These are phyloP conservation scores for Madurella mycetomatis DNA, from an alignment of 2,329 filamentous ascomycete species.

Conservation along the genomic window DNA sequence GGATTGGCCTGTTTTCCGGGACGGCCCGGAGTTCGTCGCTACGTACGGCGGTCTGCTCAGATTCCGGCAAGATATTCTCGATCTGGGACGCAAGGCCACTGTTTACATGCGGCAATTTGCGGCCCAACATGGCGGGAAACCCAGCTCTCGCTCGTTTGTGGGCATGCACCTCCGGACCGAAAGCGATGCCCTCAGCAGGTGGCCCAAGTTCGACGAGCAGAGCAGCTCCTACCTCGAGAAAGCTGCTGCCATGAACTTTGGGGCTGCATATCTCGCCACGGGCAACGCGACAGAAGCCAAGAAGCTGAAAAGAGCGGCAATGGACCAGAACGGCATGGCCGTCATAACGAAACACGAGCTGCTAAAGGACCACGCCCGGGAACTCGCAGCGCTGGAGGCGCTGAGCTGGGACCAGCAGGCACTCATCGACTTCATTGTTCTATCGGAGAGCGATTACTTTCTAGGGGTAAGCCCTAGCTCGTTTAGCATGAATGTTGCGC, in stretches of 20 bases:
- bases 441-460: conserved; percentile 39
- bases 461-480: conserved; percentile 44
- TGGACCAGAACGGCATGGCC: conserved; percentile 30
- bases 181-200: conserved; percentile 42
- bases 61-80: conserved; percentile 40
- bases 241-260: conserved; percentile 31
- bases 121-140: conserved; percentile 15
- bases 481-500: conserved; percentile 44
- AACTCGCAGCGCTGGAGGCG: conserved; percentile 32
- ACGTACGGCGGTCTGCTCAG: conserved; percentile 41
- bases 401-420: conserved; percentile 44
- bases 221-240: conserved; percentile 36
- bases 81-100: conserved; percentile 35
- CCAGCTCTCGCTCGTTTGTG: conserved; percentile 29
- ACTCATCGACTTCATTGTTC: conserved; percentile 39
- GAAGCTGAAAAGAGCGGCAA: conserved; percentile 35
- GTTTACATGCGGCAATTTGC: conserved; percentile 34
- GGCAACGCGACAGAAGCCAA: conserved; percentile 40
- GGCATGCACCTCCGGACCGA: conserved; percentile 47
- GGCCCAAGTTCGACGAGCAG: conserved; percentile 43
- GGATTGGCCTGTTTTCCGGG: conserved; percentile 43
- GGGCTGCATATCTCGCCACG: conserved; percentile 42
- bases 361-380: conserved; percentile 26
- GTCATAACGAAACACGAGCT: conserved; percentile 38
- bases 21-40: conserved; percentile 43